phyloP scores from a whole-genome alignment of 2,329 filamentous ascomycete genomes.

The Colletotrichum paranaense region DNA sequence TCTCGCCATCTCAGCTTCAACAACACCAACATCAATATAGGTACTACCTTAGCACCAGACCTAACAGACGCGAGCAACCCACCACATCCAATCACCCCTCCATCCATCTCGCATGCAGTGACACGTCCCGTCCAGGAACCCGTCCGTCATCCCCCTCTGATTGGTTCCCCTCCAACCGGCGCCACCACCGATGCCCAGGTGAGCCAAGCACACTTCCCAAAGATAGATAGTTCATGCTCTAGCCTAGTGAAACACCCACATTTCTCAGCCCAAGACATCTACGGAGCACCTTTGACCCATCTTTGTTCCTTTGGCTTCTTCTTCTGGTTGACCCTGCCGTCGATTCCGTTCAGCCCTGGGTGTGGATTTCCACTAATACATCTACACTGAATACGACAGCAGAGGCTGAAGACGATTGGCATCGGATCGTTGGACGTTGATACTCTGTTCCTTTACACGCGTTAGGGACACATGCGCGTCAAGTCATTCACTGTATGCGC shows the following conservation, averaged over 20 bases:
- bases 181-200: neutral
- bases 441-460: no score
- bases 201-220: neutral
- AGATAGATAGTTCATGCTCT: neutral
- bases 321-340: neutral
- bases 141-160: conserved; percentile 1
- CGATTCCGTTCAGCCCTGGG: no score
- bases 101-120: neutral
- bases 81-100: neutral
- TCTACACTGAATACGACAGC: no score
- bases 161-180: conserved; percentile 10
- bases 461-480: no score
- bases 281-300: no score
- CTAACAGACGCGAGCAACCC: neutral
- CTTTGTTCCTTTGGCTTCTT: neutral
- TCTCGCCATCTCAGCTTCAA: no score
- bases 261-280: neutral
- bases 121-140: conserved; percentile 20
- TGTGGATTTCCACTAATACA: no score
- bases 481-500: no score
- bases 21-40: neutral
- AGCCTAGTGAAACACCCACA: conserved; percentile 13
- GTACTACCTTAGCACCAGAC: neutral
- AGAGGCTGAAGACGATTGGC: no score
- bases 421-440: no score